These are phyloP conservation scores for Puccinia novopanici DNA, from an alignment of 1,284 basidiomycete species.

Conservation along the genomic window DNA sequence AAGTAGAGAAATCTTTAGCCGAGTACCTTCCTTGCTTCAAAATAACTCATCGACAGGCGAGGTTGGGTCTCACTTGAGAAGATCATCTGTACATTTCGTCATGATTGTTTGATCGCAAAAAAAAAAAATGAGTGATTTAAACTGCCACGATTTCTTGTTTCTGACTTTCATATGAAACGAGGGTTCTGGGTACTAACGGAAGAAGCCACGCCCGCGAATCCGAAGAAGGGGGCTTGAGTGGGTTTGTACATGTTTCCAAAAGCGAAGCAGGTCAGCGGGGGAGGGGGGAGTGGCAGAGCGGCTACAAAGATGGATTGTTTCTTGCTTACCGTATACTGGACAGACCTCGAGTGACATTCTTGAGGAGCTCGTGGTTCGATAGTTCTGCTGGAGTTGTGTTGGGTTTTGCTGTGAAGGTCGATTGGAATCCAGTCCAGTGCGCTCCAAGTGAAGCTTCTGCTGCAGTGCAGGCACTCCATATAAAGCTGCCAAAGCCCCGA, in stretches of 20 bases:
- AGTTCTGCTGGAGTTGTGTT: neutral
- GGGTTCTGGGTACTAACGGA: slow-evolving; percentile 35
- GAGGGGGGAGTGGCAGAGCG: neutral
- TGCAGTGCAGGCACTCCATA: neutral
- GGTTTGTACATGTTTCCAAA: neutral
- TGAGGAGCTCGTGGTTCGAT: neutral
- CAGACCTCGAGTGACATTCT: slow-evolving; percentile 28
- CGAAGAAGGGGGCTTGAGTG: slow-evolving; percentile 47
- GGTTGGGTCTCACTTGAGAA: slow-evolving; percentile 43
- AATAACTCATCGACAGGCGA: neutral
- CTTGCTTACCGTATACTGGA: slow-evolving; percentile 22
- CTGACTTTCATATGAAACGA: neutral
- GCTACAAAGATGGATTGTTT: neutral
- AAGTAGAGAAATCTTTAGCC: neutral
- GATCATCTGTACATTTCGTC: slow-evolving; percentile 32
- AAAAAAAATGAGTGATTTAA: neutral
- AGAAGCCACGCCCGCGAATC: slow-evolving; percentile 49
- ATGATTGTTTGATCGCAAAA: neutral
- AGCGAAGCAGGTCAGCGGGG: neutral
- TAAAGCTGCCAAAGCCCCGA: neutral
- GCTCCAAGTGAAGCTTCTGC: neutral
- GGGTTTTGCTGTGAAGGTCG: neutral
- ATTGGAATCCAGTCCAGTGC: neutral
- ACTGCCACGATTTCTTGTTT: neutral
- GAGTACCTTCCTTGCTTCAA: neutral